Percentiles rank a stretch among this genome's conserved stretches.
Conservation (phyloP, 1,284 basidiomycete genomes). For the Apiotrichum porosum region DNA sequence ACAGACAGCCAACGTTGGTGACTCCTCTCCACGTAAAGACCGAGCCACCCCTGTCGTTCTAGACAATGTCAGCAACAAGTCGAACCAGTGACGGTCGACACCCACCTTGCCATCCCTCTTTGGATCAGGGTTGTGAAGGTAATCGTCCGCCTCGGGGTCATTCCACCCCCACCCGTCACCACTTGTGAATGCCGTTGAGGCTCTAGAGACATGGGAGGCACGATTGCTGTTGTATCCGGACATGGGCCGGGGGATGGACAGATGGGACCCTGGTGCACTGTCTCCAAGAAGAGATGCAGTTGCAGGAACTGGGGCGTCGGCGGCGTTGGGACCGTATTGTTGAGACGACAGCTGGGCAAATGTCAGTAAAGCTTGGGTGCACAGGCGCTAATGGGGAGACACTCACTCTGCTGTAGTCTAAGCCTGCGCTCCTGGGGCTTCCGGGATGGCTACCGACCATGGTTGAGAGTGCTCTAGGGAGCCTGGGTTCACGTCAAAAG, state of each 20-base stretch:
- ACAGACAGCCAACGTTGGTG: constrained; percentile 69
- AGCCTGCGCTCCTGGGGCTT: too few species aligned
- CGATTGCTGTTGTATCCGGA: background rate
- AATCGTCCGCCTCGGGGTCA: constrained; percentile 48
- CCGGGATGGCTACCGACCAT: too few species aligned
- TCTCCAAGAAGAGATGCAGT: constrained; percentile 11
- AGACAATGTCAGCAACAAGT: background rate
- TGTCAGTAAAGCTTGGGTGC: background rate
- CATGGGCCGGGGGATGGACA: constrained; percentile 7
- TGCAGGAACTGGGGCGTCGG: constrained; percentile 21
- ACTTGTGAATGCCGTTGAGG: constrained; percentile 1
- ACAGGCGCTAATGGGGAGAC: background rate
- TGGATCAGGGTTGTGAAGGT: constrained; percentile 54
- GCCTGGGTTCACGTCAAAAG: too few species aligned
- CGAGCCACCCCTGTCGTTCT: constrained; percentile 57
- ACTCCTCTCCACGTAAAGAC: constrained; percentile 69
- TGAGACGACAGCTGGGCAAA: constrained; percentile 4
- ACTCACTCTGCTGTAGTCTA: background rate
- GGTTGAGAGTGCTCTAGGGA: too few species aligned
- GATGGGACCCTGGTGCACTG: background rate
- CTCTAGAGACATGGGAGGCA: background rate
- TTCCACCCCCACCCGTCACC: constrained; percentile 20
- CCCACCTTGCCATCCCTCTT: constrained; percentile 58
- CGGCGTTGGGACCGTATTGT: constrained; percentile 36
- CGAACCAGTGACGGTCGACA: background rate